Conservation (phyloP, 2,329 filamentous ascomycete genomes). For the Nothophoma quercina region DNA sequence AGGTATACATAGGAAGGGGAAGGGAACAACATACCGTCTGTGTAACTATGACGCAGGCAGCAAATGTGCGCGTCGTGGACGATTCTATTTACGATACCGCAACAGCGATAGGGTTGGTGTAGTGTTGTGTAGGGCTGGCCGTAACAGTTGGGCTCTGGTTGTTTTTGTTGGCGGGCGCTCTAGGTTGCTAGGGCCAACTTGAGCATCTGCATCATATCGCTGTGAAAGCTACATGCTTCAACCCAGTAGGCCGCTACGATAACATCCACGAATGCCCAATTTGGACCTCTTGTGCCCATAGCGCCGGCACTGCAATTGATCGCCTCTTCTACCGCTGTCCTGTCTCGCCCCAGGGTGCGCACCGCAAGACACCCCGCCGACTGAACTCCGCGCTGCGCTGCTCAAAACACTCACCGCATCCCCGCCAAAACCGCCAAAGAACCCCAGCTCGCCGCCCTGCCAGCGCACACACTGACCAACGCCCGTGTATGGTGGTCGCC, state of each 20-base stretch:
- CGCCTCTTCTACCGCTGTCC: background rate
- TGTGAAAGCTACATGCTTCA: constrained; percentile 1
- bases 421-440: constrained; percentile 31
- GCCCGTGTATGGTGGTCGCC: constrained; percentile 42
- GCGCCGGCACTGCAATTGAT: background rate
- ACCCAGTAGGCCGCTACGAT: too few species aligned
- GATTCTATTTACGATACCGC: background rate
- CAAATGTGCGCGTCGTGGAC: background rate
- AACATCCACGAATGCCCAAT: constrained; percentile 1
- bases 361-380: constrained; percentile 9
- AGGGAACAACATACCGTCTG: constrained; percentile 2
- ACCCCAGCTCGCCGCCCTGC: constrained; percentile 8
- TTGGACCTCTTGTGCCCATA: background rate
- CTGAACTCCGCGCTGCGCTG: constrained; percentile 9
- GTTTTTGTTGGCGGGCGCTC: constrained; percentile 17
- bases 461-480: constrained; percentile 7
- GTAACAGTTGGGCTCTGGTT: constrained; percentile 10
- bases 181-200: constrained; percentile 9
- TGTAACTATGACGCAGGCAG: background rate
- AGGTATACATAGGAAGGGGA: background rate
- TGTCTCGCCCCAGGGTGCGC: background rate
- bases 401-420: constrained; percentile 31
- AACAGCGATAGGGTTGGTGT: background rate
- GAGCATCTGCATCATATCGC: constrained; percentile 5
- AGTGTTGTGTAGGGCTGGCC: background rate